A percentile compares a stretch with the other conserved stretches of the same genome.
Conservation (phyloP, 352 stramenopile genomes). For the Pythium chondricola region DNA sequence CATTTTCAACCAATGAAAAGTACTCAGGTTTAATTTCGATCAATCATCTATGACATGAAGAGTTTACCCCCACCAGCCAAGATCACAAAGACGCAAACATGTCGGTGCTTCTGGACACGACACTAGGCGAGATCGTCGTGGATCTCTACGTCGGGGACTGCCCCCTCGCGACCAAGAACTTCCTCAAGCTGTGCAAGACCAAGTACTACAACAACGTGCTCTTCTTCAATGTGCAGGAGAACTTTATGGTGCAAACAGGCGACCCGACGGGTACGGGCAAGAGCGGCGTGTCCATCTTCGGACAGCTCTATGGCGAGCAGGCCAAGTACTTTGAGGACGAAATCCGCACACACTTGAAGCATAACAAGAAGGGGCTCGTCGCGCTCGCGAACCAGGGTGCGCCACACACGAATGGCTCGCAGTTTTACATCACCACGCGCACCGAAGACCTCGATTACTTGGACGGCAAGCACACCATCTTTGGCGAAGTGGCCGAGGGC, state of each 20-base stretch:
- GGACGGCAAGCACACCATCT: slow-evolving; percentile 89
- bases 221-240: slow-evolving; percentile 96
- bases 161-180: slow-evolving; percentile 86
- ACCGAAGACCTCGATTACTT: slow-evolving; percentile 88
- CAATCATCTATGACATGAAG: too few relatives aligned
- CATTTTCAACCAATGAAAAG: slow-evolving; percentile 5
- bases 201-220: slow-evolving; percentile 93
- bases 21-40: neutral
- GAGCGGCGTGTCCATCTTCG: slow-evolving; percentile 93
- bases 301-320: slow-evolving; percentile 85
- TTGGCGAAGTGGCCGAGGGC: slow-evolving; percentile 91
- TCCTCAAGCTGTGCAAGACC: slow-evolving; percentile 94
- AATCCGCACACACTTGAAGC: slow-evolving; percentile 39
- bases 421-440: slow-evolving; percentile 97
- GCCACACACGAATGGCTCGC: slow-evolving; percentile 78
- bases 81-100: slow-evolving; percentile 33
- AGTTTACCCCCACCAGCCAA: slow-evolving; percentile 2
- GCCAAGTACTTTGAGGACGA: slow-evolving; percentile 80
- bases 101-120: slow-evolving; percentile 93
- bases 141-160: slow-evolving; percentile 87
- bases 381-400: slow-evolving; percentile 78
- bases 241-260: slow-evolving; percentile 91
- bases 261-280: slow-evolving; percentile 90
- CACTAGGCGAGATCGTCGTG: slow-evolving; percentile 85
- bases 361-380: slow-evolving; percentile 56